These are phyloP conservation scores for Lojkania enalia DNA, from an alignment of 2,329 filamentous ascomycete species.

Conservation along the genomic window DNA sequence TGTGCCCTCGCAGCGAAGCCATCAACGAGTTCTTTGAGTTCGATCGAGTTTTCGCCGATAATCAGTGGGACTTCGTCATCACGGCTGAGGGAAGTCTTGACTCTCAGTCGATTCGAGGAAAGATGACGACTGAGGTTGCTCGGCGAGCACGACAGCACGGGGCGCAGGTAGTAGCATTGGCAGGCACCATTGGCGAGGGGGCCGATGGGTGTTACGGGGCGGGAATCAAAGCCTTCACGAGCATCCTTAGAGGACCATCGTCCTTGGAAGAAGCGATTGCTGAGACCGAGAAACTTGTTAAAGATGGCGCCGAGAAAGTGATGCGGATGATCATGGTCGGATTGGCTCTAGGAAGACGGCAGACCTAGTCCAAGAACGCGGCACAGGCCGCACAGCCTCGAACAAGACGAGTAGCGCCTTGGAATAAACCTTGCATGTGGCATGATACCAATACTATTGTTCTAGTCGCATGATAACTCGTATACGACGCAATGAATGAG, in stretches of 20 bases:
- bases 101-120: constrained; percentile 55
- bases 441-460: too few species aligned
- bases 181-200: constrained; percentile 35
- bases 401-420: constrained; percentile 6
- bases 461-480: too few species aligned
- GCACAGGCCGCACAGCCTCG: constrained; percentile 9
- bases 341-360: constrained; percentile 26
- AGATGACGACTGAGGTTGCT: constrained; percentile 59
- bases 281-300: constrained; percentile 39
- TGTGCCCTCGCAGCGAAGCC: constrained; percentile 55
- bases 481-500: too few species aligned
- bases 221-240: constrained; percentile 43
- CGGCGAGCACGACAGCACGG: constrained; percentile 51
- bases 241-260: constrained; percentile 39
- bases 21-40: constrained; percentile 57
- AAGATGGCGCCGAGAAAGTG: constrained; percentile 43
- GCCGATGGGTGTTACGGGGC: constrained; percentile 32
- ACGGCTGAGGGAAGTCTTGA: constrained; percentile 60
- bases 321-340: constrained; percentile 45
- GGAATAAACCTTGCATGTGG: too few species aligned
- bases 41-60: constrained; percentile 50
- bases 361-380: constrained; percentile 7
- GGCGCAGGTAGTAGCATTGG: constrained; percentile 51
- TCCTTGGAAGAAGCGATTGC: constrained; percentile 41
- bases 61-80: constrained; percentile 54